A percentile compares a stretch with the other conserved stretches of the same genome.
phyloP scores from a whole-genome alignment of 306 rosid genomes.

The Pterocarpus santalinus region DNA sequence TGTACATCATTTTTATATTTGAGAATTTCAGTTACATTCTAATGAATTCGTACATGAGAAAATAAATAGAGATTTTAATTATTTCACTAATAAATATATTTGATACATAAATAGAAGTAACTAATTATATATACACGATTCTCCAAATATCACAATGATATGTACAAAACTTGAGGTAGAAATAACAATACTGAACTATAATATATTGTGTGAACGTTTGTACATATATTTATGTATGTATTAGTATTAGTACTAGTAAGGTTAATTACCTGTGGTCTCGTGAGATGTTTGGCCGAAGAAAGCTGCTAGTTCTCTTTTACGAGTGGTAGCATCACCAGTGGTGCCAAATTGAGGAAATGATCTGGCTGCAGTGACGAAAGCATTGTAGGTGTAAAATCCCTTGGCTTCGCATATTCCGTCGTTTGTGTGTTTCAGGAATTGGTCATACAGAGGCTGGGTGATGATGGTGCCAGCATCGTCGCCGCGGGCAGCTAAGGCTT shows the following conservation, averaged over 20 bases:
- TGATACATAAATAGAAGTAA: too few relatives aligned
- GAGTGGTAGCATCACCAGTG: conserved; percentile 54
- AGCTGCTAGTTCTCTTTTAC: conserved; percentile 67
- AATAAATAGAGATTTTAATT: too few relatives aligned
- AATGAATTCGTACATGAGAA: too few relatives aligned
- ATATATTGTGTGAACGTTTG: too few relatives aligned
- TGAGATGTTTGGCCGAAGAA: conserved; percentile 75
- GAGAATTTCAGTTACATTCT: too few relatives aligned
- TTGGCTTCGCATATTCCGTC: conserved; percentile 52
- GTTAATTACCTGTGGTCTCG: conserved; percentile 52
- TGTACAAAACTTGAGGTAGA: too few relatives aligned
- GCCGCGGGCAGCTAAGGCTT: neutral
- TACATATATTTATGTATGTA: neutral
- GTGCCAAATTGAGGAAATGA: conserved; percentile 53
- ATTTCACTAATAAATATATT: too few relatives aligned
- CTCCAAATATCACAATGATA: too few relatives aligned
- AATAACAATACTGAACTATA: too few relatives aligned
- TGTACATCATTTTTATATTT: too few relatives aligned
- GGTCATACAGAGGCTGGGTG: conserved; percentile 31
- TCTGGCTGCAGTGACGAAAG: conserved; percentile 53
- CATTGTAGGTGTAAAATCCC: conserved; percentile 53
- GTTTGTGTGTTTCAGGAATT: conserved; percentile 55
- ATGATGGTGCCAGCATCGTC: conserved; percentile 43
- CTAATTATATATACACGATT: too few relatives aligned
- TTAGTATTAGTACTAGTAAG: too few relatives aligned